A percentile compares a stretch with the other conserved stretches of the same genome.
phyloP scores from a whole-genome alignment of 2,329 filamentous ascomycete species.

The Colletotrichum falcatum region DNA sequence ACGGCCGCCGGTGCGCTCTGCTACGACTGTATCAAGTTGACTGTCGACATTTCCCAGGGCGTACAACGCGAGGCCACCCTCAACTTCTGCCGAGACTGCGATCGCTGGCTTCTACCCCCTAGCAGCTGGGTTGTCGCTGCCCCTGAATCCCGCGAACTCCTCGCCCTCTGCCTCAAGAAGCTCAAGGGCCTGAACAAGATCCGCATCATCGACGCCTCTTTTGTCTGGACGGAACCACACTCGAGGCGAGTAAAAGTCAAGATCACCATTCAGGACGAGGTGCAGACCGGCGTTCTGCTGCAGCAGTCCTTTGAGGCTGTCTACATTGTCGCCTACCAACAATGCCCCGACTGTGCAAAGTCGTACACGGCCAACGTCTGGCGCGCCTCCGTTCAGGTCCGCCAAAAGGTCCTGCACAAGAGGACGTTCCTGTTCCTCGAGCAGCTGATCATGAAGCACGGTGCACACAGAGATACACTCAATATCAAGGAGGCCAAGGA shows the following conservation, averaged over 20 bases:
- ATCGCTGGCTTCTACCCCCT: conserved; percentile 91
- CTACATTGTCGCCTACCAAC: conserved; percentile 89
- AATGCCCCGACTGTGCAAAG: conserved; percentile 95
- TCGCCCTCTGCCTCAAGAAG: conserved; percentile 92
- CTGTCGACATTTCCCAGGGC: conserved; percentile 90
- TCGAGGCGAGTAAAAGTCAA: conserved; percentile 93
- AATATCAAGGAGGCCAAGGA: conserved; percentile 99
- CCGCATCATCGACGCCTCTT: conserved; percentile 93
- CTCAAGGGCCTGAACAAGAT: conserved; percentile 88
- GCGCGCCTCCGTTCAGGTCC: conserved; percentile 92
- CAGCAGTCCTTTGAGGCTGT: conserved; percentile 97
- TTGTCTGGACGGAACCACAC: conserved; percentile 99
- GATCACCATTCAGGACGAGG: conserved; percentile 86
- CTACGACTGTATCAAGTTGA: conserved; percentile 95
- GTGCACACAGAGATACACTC: conserved; percentile 90
- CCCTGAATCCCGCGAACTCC: conserved; percentile 90
- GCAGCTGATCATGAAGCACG: conserved; percentile 95
- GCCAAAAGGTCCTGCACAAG: conserved; percentile 98
- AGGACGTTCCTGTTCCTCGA: conserved; percentile 79
- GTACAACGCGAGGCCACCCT: conserved; percentile 92
- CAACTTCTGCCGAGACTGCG: conserved; percentile 94
- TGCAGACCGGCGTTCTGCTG: conserved; percentile 74
- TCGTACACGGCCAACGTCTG: conserved; percentile 97
- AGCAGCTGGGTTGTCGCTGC: conserved; percentile 85
- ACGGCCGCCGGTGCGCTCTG: conserved; percentile 88